phyloP scores from a whole-genome alignment of 345 rosid genomes.

The Gossypium mustelinum region DNA sequence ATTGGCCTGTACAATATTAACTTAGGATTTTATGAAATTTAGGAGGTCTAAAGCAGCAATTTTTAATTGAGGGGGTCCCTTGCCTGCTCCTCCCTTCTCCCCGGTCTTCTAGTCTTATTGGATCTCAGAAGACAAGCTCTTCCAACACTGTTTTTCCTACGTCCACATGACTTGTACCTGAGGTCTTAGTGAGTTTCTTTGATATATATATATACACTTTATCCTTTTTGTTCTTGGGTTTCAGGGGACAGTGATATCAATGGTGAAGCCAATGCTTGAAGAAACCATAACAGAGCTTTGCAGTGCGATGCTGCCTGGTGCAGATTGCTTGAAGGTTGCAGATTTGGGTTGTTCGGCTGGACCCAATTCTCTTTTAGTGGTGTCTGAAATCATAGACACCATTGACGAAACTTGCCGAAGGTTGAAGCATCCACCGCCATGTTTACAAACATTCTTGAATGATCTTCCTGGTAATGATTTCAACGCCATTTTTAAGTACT shows the following conservation, averaged over 20 bases:
- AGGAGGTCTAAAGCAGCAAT: too few species aligned
- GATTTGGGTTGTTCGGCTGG: slow-evolving; percentile 34
- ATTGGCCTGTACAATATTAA: too few species aligned
- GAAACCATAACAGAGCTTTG: slow-evolving; percentile 12
- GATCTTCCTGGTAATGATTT: slow-evolving; percentile 27
- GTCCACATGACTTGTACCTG: too few species aligned
- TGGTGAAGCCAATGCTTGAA: slow-evolving; percentile 19
- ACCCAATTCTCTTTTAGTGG: slow-evolving; percentile 14
- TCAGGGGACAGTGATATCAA: slow-evolving; percentile 19
- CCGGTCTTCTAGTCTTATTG: too few species aligned
- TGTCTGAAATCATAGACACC: slow-evolving; percentile 13
- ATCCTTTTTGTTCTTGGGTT: neutral
- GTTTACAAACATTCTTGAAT: slow-evolving; percentile 20
- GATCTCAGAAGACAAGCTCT: too few species aligned
- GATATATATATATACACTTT: neutral
- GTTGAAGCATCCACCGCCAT: slow-evolving; percentile 4
- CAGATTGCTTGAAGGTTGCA: slow-evolving; percentile 17
- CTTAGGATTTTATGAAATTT: too few species aligned
- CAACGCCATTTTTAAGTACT: slow-evolving; percentile 21
- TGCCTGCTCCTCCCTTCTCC: too few species aligned
- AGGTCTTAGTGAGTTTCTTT: neutral
- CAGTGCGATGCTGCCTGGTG: neutral
- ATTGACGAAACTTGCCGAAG: neutral
- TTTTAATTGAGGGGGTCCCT: too few species aligned
- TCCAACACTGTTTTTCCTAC: too few species aligned